Percentiles rank a stretch among this genome's conserved stretches.
Evolutionary conservation across 2,329 filamentous ascomycete species (phyloP).

Genomic region (Calonectria pauciramosa): DNA sequence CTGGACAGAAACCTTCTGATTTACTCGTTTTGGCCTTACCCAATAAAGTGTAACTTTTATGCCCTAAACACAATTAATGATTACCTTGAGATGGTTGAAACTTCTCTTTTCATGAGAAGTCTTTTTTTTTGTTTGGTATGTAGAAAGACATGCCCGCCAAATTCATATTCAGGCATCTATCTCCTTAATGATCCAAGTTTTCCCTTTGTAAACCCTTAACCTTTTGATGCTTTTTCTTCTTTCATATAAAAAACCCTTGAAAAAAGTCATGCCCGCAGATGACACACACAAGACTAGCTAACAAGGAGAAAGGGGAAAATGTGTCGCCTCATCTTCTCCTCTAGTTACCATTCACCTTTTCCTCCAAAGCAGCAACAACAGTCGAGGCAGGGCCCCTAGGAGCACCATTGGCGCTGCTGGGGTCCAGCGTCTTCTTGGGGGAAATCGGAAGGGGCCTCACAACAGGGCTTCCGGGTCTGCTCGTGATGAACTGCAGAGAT

Average conservation of each 20-base stretch:
- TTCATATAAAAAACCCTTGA: neutral
- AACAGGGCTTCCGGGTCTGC: slow-evolving; percentile 7
- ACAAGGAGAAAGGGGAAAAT: neutral
- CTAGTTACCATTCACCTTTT: slow-evolving; percentile 2
- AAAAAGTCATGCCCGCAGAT: neutral
- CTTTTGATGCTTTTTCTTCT: slow-evolving; percentile 6
- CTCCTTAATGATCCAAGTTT: neutral
- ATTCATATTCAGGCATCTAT: neutral
- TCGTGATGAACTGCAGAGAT: neutral
- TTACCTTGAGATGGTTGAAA: neutral
- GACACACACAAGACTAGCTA: neutral
- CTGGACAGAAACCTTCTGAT: too few relatives aligned
- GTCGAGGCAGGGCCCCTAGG: neutral
- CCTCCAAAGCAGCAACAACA: neutral
- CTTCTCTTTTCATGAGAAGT: neutral
- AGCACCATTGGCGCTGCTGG: neutral
- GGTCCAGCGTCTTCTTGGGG: neutral
- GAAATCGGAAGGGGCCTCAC: neutral
- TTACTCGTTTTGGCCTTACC: too few relatives aligned
- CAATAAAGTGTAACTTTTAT: neutral
- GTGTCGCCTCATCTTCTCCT: neutral
- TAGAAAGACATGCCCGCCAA: neutral
- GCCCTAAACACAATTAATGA: neutral
- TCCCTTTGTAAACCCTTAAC: neutral
- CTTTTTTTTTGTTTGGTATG: neutral